Conservation (phyloP, 257 asterid genomes). For the Gentiana macrophylla region DNA sequence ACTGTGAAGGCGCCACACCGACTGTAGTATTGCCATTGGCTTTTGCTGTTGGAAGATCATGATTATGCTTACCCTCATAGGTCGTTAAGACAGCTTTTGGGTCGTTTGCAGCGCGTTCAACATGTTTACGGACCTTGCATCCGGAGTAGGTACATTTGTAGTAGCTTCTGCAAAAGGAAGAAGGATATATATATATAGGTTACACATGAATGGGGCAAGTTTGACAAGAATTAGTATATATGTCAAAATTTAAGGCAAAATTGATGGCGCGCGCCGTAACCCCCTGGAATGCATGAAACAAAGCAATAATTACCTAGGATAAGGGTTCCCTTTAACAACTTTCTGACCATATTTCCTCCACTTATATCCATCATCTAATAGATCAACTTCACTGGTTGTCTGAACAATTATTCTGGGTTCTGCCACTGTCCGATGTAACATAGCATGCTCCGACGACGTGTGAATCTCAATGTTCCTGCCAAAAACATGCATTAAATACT, state of each 20-base stretch:
- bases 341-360: conserved; percentile 86
- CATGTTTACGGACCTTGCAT: conserved; percentile 91
- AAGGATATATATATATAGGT: conserved; percentile 2
- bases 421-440: conserved; percentile 73
- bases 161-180: conserved; percentile 66
- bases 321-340: conserved; percentile 87
- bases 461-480: conserved; percentile 54
- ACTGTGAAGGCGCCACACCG: conserved; percentile 28
- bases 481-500: background rate
- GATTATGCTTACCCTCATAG: conserved; percentile 81
- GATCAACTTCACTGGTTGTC: conserved; percentile 87
- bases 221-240: too few relatives aligned
- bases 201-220: too few relatives aligned
- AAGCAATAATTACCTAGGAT: conserved; percentile 50
- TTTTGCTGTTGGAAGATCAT: conserved; percentile 73
- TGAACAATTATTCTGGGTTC: conserved; percentile 92
- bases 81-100: conserved; percentile 84
- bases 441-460: conserved; percentile 37
- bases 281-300: background rate
- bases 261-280: background rate
- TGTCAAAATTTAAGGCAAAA: background rate
- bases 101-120: conserved; percentile 82
- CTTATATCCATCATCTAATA: conserved; percentile 65
- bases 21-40: conserved; percentile 45
- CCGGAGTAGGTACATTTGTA: conserved; percentile 70